Percentiles rank a stretch among this genome's conserved stretches.
Conservation (phyloP, 2,329 filamentous ascomycete genomes). For the Calonectria leucothoes region DNA sequence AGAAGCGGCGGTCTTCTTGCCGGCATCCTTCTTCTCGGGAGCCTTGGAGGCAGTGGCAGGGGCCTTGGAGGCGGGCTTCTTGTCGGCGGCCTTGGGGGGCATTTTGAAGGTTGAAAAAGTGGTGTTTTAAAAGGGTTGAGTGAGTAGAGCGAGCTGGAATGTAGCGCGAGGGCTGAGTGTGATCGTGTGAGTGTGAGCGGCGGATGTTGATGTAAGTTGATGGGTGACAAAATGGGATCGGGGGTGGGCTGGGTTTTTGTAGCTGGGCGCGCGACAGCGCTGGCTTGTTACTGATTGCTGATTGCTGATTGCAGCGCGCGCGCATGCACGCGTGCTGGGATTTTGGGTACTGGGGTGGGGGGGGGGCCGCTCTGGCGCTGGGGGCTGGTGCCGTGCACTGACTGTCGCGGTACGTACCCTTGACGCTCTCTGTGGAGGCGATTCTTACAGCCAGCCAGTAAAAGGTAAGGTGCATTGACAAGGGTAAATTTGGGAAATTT, state of each 20-base stretch:
- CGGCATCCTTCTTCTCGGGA: constrained; percentile 98
- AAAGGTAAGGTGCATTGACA: neutral
- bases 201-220: constrained; percentile 55
- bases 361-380: neutral
- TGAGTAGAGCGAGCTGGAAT: constrained; percentile 28
- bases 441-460: neutral
- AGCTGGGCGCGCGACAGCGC: constrained; percentile 65
- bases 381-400: constrained; percentile 1
- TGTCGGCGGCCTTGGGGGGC: constrained; percentile 97
- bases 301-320: constrained; percentile 22
- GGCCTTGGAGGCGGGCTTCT: constrained; percentile 99
- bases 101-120: constrained; percentile 63
- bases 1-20: constrained; percentile 98
- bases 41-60: constrained; percentile 78
- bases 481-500: constrained; percentile 10
- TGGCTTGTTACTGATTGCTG: constrained; percentile 69
- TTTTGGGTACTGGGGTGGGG: neutral
- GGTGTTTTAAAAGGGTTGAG: constrained; percentile 11
- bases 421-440: neutral
- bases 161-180: constrained; percentile 27
- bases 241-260: constrained; percentile 69
- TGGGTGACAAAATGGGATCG: constrained; percentile 59
- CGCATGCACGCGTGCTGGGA: constrained; percentile 5
- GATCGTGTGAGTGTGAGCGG: constrained; percentile 45
- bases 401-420: neutral